Evolutionary conservation across 1,284 basidiomycete genomes (phyloP).

Genomic region (Pseudozyma pruni): DNA sequence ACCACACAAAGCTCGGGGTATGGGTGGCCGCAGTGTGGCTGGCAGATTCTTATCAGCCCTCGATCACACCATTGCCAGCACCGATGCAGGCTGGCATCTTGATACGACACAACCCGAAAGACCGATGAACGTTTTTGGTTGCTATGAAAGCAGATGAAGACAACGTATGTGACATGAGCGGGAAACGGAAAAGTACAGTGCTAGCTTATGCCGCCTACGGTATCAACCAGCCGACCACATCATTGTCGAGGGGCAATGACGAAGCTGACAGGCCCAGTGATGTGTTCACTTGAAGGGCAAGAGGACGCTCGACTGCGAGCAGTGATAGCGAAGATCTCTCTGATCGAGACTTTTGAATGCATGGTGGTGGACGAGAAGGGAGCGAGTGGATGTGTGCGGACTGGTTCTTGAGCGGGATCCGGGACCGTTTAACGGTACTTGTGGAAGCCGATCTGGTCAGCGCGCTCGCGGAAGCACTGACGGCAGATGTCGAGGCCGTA

Average conservation of each 20-base stretch:
- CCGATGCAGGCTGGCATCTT: too few relatives aligned
- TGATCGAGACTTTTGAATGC: constrained; percentile 36
- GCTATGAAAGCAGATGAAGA: constrained; percentile 30
- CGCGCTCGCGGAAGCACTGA: constrained; percentile 68
- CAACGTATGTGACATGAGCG: constrained; percentile 39
- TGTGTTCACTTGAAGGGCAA: constrained; percentile 2
- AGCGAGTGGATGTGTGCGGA: constrained; percentile 3
- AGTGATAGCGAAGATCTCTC: constrained; percentile 18
- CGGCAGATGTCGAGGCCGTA: constrained; percentile 68
- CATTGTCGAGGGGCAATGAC: neutral
- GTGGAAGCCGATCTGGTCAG: constrained; percentile 65
- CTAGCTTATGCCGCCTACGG: constrained; percentile 26
- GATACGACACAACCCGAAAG: neutral
- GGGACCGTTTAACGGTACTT: constrained; percentile 52
- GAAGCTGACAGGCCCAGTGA: constrained; percentile 16
- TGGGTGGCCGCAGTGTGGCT: too few relatives aligned
- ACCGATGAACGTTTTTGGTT: constrained; percentile 34
- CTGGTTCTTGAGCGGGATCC: constrained; percentile 8
- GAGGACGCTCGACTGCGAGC: constrained; percentile 21
- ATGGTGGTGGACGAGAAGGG: constrained; percentile 11
- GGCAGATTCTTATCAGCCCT: too few relatives aligned
- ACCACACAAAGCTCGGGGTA: too few relatives aligned
- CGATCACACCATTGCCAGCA: too few relatives aligned
- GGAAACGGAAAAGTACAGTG: constrained; percentile 11
- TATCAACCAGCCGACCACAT: constrained; percentile 23